Base-by-base conservation (phyloP, 805 yeast species). In the Phaffomyces opuntiae region DNA sequence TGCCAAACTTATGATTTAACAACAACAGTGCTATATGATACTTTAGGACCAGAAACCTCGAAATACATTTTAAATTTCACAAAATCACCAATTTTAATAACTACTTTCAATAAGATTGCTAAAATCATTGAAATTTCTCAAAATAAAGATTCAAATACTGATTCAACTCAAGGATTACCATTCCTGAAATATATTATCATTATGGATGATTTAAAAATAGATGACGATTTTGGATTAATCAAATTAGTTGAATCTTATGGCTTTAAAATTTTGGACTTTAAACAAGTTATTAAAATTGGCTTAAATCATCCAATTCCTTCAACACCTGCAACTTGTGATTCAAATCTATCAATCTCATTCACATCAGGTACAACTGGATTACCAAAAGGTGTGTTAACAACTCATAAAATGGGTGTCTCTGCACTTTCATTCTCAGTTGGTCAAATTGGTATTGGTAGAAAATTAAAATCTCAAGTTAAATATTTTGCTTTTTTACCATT, bases 321-420 rank as follows among this genome's bases (percentile, higher is more conserved):
- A 50, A 42, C 51, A 34, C 72, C 70, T 6, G 78, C 82, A 6
- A 56, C 51, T 2, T 71, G 73, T 1, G 65, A 69, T 6, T 66
- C 66, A 36, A 47, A 62, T 5, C 65, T 71, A 49, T 73, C 83
- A 25, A 71, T 80, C 40, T 74, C 77, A 36, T 78, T 78, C 59
- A 79, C 84, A 5, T 75, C 81, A 0, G 84, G 84, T 24, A 79
- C 84, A 3, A 75, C 83, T 4, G 82, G 83, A 6, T 56, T 69
- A n/a, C 84, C 84, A 36, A 79, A 79, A 58, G 84, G 84, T 31
- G 83, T 74, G n/a, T 66, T 72, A 11, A 44, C 69, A 2, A 63
- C 74, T 9, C 83, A 79, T 36, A 53, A 55, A 5, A 68, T 66
- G 52, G 69, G 72, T 17, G 64, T 70, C 21, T 66, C 78, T 7